Conservation (phyloP, 2,329 filamentous ascomycete genomes). For the Monilinia fructicola region DNA sequence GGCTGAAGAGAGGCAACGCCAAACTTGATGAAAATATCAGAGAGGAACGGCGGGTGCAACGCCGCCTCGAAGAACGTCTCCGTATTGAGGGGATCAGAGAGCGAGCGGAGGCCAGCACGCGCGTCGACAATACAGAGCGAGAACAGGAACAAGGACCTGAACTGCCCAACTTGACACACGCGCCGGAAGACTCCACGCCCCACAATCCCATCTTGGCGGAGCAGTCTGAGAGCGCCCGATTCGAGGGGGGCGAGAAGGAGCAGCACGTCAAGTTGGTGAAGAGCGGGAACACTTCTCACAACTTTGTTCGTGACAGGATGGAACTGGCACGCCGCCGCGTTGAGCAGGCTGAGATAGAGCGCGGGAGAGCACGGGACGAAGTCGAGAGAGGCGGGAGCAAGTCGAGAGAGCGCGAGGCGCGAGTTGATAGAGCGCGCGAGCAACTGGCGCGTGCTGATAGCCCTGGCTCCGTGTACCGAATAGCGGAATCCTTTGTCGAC, state of each 20-base stretch:
- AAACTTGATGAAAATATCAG: background rate
- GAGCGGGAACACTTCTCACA: background rate
- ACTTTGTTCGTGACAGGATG: background rate
- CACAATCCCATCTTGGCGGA: too few relatives aligned
- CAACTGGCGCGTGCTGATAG: too few relatives aligned
- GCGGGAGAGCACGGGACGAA: too few relatives aligned
- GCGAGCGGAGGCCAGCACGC: background rate
- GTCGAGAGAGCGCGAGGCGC: background rate
- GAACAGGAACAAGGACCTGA: too few relatives aligned
- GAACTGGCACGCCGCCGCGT: background rate
- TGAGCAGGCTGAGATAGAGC: too few relatives aligned
- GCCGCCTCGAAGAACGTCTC: background rate
- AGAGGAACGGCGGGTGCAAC: background rate
- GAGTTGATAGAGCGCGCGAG: background rate
- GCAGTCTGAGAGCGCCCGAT: background rate
- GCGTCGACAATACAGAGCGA: too few relatives aligned
- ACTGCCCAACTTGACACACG: too few relatives aligned
- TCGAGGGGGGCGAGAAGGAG: background rate
- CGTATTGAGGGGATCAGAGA: background rate
- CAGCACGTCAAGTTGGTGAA: background rate
- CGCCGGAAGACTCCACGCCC: too few relatives aligned
- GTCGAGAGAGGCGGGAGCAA: too few relatives aligned
- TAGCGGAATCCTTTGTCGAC: slow-evolving; percentile 49
- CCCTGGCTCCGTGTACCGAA: slow-evolving; percentile 23
- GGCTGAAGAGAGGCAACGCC: background rate